Percentiles rank a stretch among this genome's conserved stretches.
phyloP scores from a whole-genome alignment of 1,284 basidiomycete genomes.

The Rugiboletus extremiorientalis region DNA sequence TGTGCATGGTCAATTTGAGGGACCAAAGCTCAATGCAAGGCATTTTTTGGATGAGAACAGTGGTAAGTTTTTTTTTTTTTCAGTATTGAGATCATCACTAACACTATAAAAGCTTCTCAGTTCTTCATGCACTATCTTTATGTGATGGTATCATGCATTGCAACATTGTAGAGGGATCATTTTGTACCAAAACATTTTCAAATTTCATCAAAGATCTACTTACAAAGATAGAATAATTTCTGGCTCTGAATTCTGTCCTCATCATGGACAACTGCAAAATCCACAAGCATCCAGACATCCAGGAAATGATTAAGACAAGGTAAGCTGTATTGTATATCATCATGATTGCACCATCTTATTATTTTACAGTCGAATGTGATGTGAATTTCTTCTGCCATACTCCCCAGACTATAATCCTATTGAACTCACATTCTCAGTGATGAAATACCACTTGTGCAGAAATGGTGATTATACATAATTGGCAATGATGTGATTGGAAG shows the following conservation, averaged over 20 bases:
- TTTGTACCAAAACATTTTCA: neutral
- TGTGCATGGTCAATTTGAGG: too few species aligned
- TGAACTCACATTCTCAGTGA: conserved; percentile 6
- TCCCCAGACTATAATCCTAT: too few species aligned
- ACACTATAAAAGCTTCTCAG: conserved; percentile 4
- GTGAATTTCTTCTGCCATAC: conserved; percentile 10
- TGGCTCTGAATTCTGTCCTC: neutral
- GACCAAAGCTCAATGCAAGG: neutral
- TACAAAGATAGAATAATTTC: too few species aligned
- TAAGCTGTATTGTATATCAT: neutral
- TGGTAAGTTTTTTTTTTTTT: too few species aligned
- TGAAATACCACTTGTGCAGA: neutral
- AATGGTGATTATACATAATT: conserved; percentile 4
- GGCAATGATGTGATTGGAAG: too few species aligned
- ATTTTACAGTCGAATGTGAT: neutral
- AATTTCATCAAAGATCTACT: too few species aligned
- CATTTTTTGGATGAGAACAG: neutral
- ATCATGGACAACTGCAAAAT: neutral
- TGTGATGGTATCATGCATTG: conserved; percentile 7
- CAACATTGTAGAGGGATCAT: neutral
- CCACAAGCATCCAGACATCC: neutral
- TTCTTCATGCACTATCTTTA: conserved; percentile 5
- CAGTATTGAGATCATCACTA: too few species aligned
- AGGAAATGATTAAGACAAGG: neutral
- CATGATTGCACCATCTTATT: too few species aligned